phyloP scores from a whole-genome alignment of 345 rosid genomes.

The Salix brachista region DNA sequence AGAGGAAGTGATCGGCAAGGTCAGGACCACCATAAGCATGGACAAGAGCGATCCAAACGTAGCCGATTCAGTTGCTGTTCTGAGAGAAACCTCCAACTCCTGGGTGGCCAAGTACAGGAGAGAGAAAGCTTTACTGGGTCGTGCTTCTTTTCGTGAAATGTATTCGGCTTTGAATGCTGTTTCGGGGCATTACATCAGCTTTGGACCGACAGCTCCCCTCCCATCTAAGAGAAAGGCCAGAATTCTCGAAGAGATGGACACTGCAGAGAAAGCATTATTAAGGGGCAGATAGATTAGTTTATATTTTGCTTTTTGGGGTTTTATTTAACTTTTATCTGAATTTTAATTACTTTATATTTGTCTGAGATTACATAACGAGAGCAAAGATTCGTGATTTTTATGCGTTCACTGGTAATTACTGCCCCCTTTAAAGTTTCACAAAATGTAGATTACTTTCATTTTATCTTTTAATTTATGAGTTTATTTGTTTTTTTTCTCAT shows the following conservation, averaged over 20 bases:
- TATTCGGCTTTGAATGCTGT: constrained; percentile 92
- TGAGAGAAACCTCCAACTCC: constrained; percentile 67
- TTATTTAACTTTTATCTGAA: neutral
- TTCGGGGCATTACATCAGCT: constrained; percentile 88
- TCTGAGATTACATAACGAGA: neutral
- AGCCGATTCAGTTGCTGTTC: constrained; percentile 66
- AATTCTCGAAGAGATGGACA: constrained; percentile 90
- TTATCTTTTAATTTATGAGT: too few species aligned
- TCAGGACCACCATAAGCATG: constrained; percentile 64
- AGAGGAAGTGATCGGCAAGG: constrained; percentile 62
- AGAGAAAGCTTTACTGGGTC: constrained; percentile 81
- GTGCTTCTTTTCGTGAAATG: constrained; percentile 71
- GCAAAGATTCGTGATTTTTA: neutral
- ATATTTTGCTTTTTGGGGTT: neutral
- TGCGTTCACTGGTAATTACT: too few species aligned
- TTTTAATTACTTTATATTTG: constrained; percentile 8
- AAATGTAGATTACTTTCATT: too few species aligned
- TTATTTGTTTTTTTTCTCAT: too few species aligned
- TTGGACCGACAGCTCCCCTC: constrained; percentile 86
- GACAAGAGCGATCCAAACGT: constrained; percentile 77
- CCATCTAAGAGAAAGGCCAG: constrained; percentile 77
- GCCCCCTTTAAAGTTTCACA: too few species aligned
- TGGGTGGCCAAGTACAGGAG: constrained; percentile 97
- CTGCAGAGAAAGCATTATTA: constrained; percentile 78
- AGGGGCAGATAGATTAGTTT: constrained; percentile 50